phyloP scores from a whole-genome alignment of 2,329 filamentous ascomycete species.

The Nannizziopsis arthrosporioides region DNA sequence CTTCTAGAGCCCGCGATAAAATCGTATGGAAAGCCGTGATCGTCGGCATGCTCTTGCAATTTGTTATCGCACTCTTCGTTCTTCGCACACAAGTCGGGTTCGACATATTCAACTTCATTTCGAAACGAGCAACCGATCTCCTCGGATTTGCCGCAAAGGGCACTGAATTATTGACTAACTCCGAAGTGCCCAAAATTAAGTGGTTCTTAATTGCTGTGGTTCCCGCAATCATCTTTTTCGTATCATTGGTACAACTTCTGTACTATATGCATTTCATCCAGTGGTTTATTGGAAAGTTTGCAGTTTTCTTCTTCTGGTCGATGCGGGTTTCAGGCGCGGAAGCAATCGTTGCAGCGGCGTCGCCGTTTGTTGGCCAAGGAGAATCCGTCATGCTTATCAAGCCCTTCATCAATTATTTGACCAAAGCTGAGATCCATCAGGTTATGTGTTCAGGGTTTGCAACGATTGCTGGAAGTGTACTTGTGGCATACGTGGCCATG shows the following conservation, averaged over 20 bases:
- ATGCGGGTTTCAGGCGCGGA: constrained; percentile 81
- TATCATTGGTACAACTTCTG: constrained; percentile 75
- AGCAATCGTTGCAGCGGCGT: constrained; percentile 85
- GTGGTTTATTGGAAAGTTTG: constrained; percentile 82
- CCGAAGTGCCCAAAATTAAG: constrained; percentile 29
- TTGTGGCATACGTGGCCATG: constrained; percentile 74
- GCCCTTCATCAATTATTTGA: constrained; percentile 75
- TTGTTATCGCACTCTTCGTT: constrained; percentile 79
- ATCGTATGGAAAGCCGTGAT: constrained; percentile 65
- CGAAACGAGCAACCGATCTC: constrained; percentile 58
- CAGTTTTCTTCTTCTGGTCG: constrained; percentile 81
- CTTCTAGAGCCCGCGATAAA: constrained; percentile 56
- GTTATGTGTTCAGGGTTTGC: constrained; percentile 88
- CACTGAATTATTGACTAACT: constrained; percentile 56
- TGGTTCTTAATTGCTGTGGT: constrained; percentile 72
- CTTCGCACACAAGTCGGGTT: constrained; percentile 67
- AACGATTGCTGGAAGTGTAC: constrained; percentile 77
- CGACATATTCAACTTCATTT: constrained; percentile 87
- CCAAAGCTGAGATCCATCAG: constrained; percentile 78
- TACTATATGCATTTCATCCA: constrained; percentile 73
- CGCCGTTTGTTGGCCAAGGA: constrained; percentile 87
- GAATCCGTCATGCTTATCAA: constrained; percentile 88
- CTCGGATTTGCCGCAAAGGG: constrained; percentile 66
- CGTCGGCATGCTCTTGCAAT: constrained; percentile 78
- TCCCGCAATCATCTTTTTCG: constrained; percentile 94